phyloP scores from a whole-genome alignment of 306 rosid genomes.

The Cucumis cinereus region DNA sequence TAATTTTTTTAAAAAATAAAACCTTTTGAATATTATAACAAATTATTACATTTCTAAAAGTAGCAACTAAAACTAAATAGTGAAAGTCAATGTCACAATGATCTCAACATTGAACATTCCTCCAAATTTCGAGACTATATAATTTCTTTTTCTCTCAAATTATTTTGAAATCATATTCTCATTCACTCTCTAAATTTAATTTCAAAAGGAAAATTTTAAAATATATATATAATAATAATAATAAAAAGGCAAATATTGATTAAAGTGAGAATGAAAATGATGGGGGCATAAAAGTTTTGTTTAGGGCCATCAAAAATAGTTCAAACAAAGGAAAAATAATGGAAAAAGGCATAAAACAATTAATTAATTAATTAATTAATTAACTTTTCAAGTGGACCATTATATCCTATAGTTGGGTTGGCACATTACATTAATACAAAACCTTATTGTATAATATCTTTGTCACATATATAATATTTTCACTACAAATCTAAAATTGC shows the following conservation, averaged over 20 bases:
- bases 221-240: neutral
- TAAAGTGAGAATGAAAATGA: slow-evolving; percentile 2
- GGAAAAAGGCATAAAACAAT: neutral
- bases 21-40: no score
- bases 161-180: neutral
- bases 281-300: neutral
- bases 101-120: neutral
- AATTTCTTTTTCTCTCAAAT: neutral
- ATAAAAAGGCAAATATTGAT: neutral
- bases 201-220: neutral
- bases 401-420: neutral
- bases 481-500: neutral
- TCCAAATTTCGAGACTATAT: neutral
- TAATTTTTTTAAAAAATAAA: no score
- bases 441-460: neutral
- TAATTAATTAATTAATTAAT: no score
- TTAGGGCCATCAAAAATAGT: neutral
- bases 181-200: neutral
- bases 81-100: neutral
- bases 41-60: neutral
- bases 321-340: neutral
- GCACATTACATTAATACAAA: neutral
- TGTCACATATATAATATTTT: neutral
- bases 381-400: slow-evolving; percentile 3
- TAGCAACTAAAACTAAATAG: neutral